phyloP scores from a whole-genome alignment of 2,329 filamentous ascomycete genomes.

The Bisporella sp. region DNA sequence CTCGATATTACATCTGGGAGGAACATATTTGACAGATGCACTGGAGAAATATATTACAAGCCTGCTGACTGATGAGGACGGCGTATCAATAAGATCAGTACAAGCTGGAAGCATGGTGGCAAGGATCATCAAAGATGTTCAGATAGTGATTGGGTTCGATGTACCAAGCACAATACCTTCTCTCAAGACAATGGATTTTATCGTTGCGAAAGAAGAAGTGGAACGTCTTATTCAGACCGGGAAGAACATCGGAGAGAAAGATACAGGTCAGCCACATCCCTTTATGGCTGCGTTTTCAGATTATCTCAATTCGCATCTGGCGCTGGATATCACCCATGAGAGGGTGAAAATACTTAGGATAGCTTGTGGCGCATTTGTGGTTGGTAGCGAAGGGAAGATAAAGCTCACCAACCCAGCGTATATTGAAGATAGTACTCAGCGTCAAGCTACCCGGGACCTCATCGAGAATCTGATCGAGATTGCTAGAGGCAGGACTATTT shows the following conservation, averaged over 20 bases:
- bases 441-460: slow-evolving; percentile 16
- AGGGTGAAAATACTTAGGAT: slow-evolving; percentile 34
- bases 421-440: slow-evolving; percentile 11
- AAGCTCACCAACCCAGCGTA: slow-evolving; percentile 28
- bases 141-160: slow-evolving; percentile 23
- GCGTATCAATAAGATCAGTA: slow-evolving; percentile 7
- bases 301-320: slow-evolving; percentile 34
- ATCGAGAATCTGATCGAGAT: slow-evolving; percentile 15
- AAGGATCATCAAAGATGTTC: slow-evolving; percentile 20
- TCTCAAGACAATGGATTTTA: slow-evolving; percentile 36
- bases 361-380: slow-evolving; percentile 33
- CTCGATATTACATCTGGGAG: slow-evolving; percentile 30
- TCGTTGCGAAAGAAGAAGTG: slow-evolving; percentile 34
- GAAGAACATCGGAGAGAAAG: slow-evolving; percentile 8
- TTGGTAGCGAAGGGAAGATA: slow-evolving; percentile 32
- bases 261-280: slow-evolving; percentile 13
- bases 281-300: slow-evolving; percentile 33
- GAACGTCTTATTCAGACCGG: slow-evolving; percentile 21
- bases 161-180: slow-evolving; percentile 15
- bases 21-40: slow-evolving; percentile 27
- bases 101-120: slow-evolving; percentile 10
- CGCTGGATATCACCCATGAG: slow-evolving; percentile 32
- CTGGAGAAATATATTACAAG: slow-evolving; percentile 25
- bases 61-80: slow-evolving; percentile 14
- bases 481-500: slow-evolving; percentile 12